Evolutionary conservation across 2,329 filamentous ascomycete species (phyloP), one percentile per base, ranked within the genome.

Genomic region (Calonectria ilicicola): DNA sequence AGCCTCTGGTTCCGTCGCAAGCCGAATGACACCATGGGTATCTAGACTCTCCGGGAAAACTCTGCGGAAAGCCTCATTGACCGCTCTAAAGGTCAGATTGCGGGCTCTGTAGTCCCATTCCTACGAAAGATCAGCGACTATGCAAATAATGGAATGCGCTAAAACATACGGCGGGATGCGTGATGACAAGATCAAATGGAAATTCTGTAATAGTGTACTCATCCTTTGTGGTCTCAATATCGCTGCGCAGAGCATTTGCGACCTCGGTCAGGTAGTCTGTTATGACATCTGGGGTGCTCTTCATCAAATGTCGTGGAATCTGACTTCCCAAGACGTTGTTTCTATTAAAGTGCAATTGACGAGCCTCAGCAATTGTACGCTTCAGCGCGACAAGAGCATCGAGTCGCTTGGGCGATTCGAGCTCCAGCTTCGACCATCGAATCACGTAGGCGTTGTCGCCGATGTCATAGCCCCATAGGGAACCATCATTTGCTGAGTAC

Each of bases 61-160:
- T 4, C 68, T 38, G 21, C 23, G 51, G 38, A 75, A 75, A 2
- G 73, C 73, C 1, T 66, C 42, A 23, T 73, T 70, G 17, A 69
- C 71, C 4, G 73, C 73, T 51, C 69, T 71, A 14, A 73, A 73
- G 7, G 73, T 75, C 38, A 63, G 65, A n/a, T 40, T 71, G 6
- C 58, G 69, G 29, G 71, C 73, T 44, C 68, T 67, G n/a, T 67
- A 32, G 26, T 73, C 71, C 73, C 73, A 75, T 68, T 73, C 49
- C 71, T 73, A 49, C 4, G 15, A n/a, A 1, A 10, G 1, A 12
- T n/a, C 46, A 32, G 65, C 14, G 62, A 27, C 15, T 9, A n/a
- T 32, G 1, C 14, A 5, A 6, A 2, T 7, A 1, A 0, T 2
- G 26, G n/a, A n/a, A 29, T n/a, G 1, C 8, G 15, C 21, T 15